A percentile compares a stretch with the other conserved stretches of the same genome.
Evolutionary conservation across 1,139 yeast genomes (phyloP).

Genomic region (Diutina rugosa): DNA sequence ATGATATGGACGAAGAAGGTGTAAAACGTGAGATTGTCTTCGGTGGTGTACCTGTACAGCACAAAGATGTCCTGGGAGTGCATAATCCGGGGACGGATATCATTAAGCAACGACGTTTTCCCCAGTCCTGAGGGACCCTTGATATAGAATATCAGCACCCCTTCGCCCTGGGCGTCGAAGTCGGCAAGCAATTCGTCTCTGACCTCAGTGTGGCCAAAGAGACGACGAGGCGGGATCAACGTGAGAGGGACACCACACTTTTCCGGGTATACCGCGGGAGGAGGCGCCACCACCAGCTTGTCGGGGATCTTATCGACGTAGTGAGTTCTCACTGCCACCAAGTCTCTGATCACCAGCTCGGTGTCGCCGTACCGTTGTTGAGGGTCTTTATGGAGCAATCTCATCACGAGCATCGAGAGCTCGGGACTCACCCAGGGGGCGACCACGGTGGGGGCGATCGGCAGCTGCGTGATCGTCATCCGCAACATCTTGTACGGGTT

Average conservation of each 20-base stretch:
- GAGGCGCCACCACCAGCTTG: neutral
- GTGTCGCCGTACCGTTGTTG: slow-evolving; percentile 27
- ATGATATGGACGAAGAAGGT: neutral
- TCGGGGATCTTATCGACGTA: slow-evolving; percentile 6
- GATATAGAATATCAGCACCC: slow-evolving; percentile 20
- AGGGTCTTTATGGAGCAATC: slow-evolving; percentile 30
- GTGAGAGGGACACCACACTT: neutral
- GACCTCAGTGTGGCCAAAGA: neutral
- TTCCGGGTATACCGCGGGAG: slow-evolving; percentile 8
- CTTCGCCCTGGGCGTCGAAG: slow-evolving; percentile 4
- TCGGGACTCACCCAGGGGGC: slow-evolving; percentile 21
- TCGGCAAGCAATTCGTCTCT: neutral
- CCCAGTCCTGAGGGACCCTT: slow-evolving; percentile 38
- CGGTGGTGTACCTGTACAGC: neutral
- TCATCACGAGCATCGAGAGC: slow-evolving; percentile 29
- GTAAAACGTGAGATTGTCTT: neutral
- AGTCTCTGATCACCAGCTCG: slow-evolving; percentile 24
- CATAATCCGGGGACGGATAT: slow-evolving; percentile 13
- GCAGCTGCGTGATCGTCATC: slow-evolving; percentile 30
- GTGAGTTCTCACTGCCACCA: slow-evolving; percentile 12
- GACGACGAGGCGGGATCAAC: neutral
- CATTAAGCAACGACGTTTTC: slow-evolving; percentile 31
- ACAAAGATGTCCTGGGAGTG: neutral
- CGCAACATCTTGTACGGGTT: slow-evolving; percentile 28
- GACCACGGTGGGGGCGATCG: slow-evolving; percentile 27